phyloP scores from a whole-genome alignment of 768 basidiomycete genomes.

The Nevesoporus exiguus region DNA sequence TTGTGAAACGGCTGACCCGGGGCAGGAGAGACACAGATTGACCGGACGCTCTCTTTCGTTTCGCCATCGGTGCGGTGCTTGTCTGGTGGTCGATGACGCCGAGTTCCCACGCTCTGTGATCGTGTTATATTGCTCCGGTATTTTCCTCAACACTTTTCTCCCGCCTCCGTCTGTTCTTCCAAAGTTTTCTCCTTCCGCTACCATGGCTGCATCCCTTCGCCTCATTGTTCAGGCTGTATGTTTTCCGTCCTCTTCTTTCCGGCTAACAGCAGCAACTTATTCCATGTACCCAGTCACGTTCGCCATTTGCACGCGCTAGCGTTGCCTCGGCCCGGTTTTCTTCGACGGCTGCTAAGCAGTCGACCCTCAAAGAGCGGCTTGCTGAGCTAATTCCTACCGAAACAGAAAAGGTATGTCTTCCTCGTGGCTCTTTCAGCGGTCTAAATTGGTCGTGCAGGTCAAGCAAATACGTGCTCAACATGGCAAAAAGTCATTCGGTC shows the following conservation, averaged over 20 bases:
- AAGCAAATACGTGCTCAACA: slow-evolving; percentile 81
- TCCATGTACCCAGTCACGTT: slow-evolving; percentile 43
- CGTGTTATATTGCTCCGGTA: slow-evolving; percentile 18
- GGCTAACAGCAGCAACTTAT: not conserved
- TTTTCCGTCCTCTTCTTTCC: slow-evolving; percentile 24
- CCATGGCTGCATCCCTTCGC: slow-evolving; percentile 47
- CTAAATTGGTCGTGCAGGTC: slow-evolving; percentile 50
- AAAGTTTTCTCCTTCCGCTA: slow-evolving; percentile 11
- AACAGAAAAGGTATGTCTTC: slow-evolving; percentile 38
- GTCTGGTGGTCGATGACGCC: too few species aligned
- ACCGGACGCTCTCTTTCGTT: slow-evolving; percentile 24
- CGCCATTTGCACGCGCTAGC: slow-evolving; percentile 40
- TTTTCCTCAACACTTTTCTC: slow-evolving; percentile 21
- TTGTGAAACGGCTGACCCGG: slow-evolving; percentile 37
- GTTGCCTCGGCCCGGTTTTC: slow-evolving; percentile 55
- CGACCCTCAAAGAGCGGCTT: slow-evolving; percentile 87
- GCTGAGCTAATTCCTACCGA: slow-evolving; percentile 91
- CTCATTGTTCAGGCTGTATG: slow-evolving; percentile 34
- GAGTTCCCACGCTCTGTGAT: slow-evolving; percentile 13
- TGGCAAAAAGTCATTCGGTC: slow-evolving; percentile 91
- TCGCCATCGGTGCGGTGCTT: slow-evolving; percentile 16
- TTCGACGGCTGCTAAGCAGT: slow-evolving; percentile 62
- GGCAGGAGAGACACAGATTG: slow-evolving; percentile 37
- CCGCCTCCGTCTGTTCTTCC: not conserved
- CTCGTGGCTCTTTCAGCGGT: not conserved